Evolutionary conservation across 2,329 filamentous ascomycete genomes (phyloP).

Genomic region (Blastomyces emzantsi): DNA sequence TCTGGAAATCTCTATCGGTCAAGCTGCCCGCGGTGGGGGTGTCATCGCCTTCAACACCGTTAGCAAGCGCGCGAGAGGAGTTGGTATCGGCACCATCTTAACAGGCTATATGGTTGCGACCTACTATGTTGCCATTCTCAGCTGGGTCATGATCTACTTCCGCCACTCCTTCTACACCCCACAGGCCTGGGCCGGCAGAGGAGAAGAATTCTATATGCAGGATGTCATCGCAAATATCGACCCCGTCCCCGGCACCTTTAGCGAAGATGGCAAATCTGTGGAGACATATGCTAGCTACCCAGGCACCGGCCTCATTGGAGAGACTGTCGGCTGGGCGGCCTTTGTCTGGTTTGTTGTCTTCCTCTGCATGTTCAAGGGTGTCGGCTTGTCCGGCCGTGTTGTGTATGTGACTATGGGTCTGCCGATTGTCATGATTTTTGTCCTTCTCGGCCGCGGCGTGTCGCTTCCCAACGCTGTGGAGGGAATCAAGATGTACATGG

Average conservation of each 20-base stretch:
- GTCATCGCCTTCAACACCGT: conserved; percentile 45
- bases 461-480: conserved; percentile 45
- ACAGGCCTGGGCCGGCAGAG: conserved; percentile 42
- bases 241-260: background rate
- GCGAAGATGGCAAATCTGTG: background rate
- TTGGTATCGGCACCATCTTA: conserved; percentile 43
- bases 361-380: conserved; percentile 51
- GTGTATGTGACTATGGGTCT: conserved; percentile 55
- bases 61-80: conserved; percentile 42
- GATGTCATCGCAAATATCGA: conserved; percentile 33
- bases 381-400: conserved; percentile 49
- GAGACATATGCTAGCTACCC: conserved; percentile 44
- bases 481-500: conserved; percentile 40
- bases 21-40: conserved; percentile 45
- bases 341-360: conserved; percentile 54
- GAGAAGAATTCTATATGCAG: conserved; percentile 42
- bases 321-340: conserved; percentile 50
- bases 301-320: conserved; percentile 39
- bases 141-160: conserved; percentile 50
- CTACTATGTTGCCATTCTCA: conserved; percentile 46
- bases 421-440: conserved; percentile 44
- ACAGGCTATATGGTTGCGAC: conserved; percentile 44
- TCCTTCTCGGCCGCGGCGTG: conserved; percentile 44
- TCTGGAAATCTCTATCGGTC: conserved; percentile 41
- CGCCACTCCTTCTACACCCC: conserved; percentile 44